Evolutionary conservation across 2,329 filamentous ascomycete genomes (phyloP), one percentile per base, ranked within the genome.

Genomic region (Diaporthe capsici): DNA sequence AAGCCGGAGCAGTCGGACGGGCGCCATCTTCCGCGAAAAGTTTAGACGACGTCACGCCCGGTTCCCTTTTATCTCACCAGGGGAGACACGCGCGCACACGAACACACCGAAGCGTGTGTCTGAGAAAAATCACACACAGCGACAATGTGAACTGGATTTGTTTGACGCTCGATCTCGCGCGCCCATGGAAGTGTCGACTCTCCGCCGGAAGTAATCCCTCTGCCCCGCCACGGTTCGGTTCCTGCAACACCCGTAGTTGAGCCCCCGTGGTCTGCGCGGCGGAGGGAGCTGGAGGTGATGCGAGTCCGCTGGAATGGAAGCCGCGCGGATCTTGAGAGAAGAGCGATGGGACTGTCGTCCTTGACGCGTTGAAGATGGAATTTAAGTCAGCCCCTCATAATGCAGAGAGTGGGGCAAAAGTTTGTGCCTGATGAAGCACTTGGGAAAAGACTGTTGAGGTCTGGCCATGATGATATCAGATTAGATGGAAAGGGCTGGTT

Each of bases 341-440:
- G 55, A 72, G 57, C 37, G 53, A 67, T 49, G 61, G 61, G 61
- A 61, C 39, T 55, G 55, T 72, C 25, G 71, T 71, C 71, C 49
- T 72, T 25, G 55, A 44, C 44, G 57, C 47, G 71, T 76, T 65
- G 75, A 71, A 72, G 71, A 76, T 73, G 28, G 15, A 63, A 63
- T n/a, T 28, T 28, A 61, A 65, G 58, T 63, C 63, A 58, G 75
- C 75, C 75, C 75, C 61, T 76, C 75, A 65, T 71, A 76, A 76
- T 51, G 75, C 75, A 58, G 75, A 76, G 75, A 71, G 75, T 76
- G 72, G 75, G 75, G 75, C 75, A 74, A 68, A 39, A 2, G 37
- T 20, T 20, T 53, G 31, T 37, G 63, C 65, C 65, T 68, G 47
- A 68, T 37, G 65, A 68, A 68, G 65, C 65, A 53, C 65, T 12